Percentiles rank a stretch among this genome's conserved stretches.
phyloP scores from a whole-genome alignment of 805 yeast genomes.

The Brettanomyces nanus region DNA sequence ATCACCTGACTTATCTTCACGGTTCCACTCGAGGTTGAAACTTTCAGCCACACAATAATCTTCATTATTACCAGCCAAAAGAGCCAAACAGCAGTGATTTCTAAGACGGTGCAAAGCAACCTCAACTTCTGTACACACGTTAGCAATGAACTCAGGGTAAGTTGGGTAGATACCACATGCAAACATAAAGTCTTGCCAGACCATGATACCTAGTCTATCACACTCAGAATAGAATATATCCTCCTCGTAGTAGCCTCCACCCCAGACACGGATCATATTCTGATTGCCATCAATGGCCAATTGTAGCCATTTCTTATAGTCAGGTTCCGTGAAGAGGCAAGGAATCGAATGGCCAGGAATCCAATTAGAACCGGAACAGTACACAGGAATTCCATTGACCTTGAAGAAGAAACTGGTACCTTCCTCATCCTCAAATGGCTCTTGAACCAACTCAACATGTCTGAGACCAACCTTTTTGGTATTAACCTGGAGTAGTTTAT shows the following conservation, averaged over 20 bases:
- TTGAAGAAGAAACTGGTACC: conserved; percentile 37
- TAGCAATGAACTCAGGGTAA: conserved; percentile 26
- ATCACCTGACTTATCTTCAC: conserved; percentile 19
- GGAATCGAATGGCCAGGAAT: conserved; percentile 38
- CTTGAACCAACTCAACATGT: conserved; percentile 32
- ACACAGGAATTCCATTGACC: conserved; percentile 33
- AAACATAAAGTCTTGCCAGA: conserved; percentile 54
- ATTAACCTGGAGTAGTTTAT: conserved; percentile 8
- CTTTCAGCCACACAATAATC: conserved; percentile 39
- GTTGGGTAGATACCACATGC: conserved; percentile 50
- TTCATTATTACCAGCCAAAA: conserved; percentile 40
- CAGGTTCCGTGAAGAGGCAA: conserved; percentile 25
- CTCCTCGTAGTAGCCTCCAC: conserved; percentile 39
- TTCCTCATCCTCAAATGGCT: conserved; percentile 18
- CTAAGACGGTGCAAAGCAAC: conserved; percentile 34
- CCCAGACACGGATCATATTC: conserved; percentile 42
- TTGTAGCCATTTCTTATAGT: conserved; percentile 30
- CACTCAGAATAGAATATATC: conserved; percentile 36
- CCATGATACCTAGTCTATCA: conserved; percentile 35
- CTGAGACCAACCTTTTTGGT: conserved; percentile 31
- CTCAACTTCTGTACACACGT: conserved; percentile 30
- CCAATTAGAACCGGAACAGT: conserved; percentile 37
- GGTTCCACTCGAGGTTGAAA: conserved; percentile 23
- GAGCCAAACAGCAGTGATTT: conserved; percentile 31
- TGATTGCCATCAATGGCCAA: conserved; percentile 32